A percentile compares a stretch with the other conserved stretches of the same genome.
These are phyloP conservation scores for Isabelozyma pseudorhagii DNA, from an alignment of 805 yeast genomes.

Conservation along the genomic window DNA sequence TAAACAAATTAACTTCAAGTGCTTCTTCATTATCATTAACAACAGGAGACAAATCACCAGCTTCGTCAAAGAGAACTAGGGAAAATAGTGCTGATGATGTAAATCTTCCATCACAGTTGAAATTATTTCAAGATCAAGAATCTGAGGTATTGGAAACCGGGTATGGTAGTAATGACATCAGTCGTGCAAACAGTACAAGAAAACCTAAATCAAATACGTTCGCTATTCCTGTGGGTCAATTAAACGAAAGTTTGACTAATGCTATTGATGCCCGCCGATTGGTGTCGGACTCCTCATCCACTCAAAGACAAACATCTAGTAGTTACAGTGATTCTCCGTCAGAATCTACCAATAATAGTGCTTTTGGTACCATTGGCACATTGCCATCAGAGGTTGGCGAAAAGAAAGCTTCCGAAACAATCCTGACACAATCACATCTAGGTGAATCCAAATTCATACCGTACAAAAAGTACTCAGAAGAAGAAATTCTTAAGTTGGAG, in stretches of 20 bases:
- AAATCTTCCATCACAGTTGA: constrained; percentile 55
- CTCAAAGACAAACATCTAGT: neutral
- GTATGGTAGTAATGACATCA: constrained; percentile 24
- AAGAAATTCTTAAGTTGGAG: constrained; percentile 44
- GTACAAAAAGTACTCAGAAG: constrained; percentile 32
- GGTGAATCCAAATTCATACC: constrained; percentile 1
- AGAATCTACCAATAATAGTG: neutral
- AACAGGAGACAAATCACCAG: neutral
- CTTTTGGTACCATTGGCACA: constrained; percentile 4
- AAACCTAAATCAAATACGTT: constrained; percentile 24
- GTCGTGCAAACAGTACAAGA: constrained; percentile 34
- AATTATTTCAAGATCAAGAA: constrained; percentile 39
- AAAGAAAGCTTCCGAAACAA: neutral
- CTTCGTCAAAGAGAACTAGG: constrained; percentile 1
- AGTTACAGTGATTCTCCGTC: neutral
- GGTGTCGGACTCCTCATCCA: neutral
- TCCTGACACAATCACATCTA: too few relatives aligned
- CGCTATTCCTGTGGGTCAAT: constrained; percentile 20
- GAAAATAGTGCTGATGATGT: constrained; percentile 3
- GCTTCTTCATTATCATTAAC: constrained; percentile 10
- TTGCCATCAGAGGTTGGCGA: constrained; percentile 1
- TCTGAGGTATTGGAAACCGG: constrained; percentile 28
- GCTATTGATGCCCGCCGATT: neutral
- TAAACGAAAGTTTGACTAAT: constrained; percentile 1
- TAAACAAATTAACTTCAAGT: constrained; percentile 20